Percentiles rank a stretch among this genome's conserved stretches.
phyloP scores from a whole-genome alignment of 805 yeast genomes.

The Yamadazyma olivae region DNA sequence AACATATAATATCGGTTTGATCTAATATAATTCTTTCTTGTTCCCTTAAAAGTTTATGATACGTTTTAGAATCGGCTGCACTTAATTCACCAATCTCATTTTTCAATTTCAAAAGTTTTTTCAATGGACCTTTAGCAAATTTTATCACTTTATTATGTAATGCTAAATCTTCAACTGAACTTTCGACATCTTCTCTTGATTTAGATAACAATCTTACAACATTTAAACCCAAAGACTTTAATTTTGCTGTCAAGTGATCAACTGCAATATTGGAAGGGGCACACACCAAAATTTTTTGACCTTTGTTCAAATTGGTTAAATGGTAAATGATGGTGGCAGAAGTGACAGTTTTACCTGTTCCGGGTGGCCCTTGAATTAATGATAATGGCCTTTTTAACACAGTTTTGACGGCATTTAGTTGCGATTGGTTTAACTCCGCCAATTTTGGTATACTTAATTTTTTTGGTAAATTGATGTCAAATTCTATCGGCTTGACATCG shows the following conservation, averaged over 20 bases:
- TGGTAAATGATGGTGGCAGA: conserved; percentile 87
- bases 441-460: conserved; percentile 63
- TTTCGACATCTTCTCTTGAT: conserved; percentile 77
- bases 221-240: conserved; percentile 65
- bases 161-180: conserved; percentile 54
- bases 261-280: conserved; percentile 97
- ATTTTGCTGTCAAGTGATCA: conserved; percentile 79
- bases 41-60: conserved; percentile 8
- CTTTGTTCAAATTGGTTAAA: conserved; percentile 56
- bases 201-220: conserved; percentile 78
- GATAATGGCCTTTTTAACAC: conserved; percentile 73
- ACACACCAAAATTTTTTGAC: conserved; percentile 69
- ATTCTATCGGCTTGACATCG: conserved; percentile 61
- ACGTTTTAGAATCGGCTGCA: conserved; percentile 43
- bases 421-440: conserved; percentile 72
- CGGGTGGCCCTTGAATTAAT: conserved; percentile 82
- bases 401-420: conserved; percentile 67
- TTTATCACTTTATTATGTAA: conserved; percentile 51
- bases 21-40: conserved; percentile 50
- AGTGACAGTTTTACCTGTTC: conserved; percentile 91
- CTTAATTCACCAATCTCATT: conserved; percentile 70
- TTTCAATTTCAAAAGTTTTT: conserved; percentile 55
- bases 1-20: conserved; percentile 75
- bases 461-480: conserved; percentile 59
- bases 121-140: conserved; percentile 53